These are phyloP conservation scores for Yarrowia hollandica DNA, from an alignment of 805 yeast genomes.

Conservation along the genomic window DNA sequence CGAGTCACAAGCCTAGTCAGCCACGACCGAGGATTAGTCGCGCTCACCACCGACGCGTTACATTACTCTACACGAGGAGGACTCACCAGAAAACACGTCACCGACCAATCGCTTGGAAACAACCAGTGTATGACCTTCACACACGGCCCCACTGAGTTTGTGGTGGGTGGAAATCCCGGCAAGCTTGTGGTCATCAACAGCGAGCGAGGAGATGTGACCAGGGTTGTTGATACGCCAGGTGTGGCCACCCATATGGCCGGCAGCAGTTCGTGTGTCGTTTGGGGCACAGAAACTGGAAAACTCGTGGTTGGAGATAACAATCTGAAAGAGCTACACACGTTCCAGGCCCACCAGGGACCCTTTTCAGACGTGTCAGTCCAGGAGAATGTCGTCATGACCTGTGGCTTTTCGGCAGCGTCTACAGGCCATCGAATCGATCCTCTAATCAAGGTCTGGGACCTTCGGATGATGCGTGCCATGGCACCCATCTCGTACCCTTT, in stretches of 20 bases:
- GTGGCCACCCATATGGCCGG: constrained; percentile 27
- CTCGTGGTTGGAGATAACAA: constrained; percentile 40
- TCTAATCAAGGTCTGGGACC: constrained; percentile 76
- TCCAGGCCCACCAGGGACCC: constrained; percentile 44
- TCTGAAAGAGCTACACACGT: constrained; percentile 38
- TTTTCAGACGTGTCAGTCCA: constrained; percentile 44
- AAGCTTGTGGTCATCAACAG: constrained; percentile 41
- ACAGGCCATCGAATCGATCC: constrained; percentile 68
- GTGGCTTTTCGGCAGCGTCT: constrained; percentile 69
- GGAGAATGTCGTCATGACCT: constrained; percentile 53
- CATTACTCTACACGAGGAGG: constrained; percentile 62
- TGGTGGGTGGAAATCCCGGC: constrained; percentile 40
- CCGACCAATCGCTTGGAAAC: constrained; percentile 37
- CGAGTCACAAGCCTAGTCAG: constrained; percentile 55
- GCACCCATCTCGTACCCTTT: constrained; percentile 86
- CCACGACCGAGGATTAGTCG: constrained; percentile 57
- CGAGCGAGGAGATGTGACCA: constrained; percentile 42
- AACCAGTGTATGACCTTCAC: constrained; percentile 38
- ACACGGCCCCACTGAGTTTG: constrained; percentile 40
- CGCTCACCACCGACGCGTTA: constrained; percentile 54
- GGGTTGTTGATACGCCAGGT: constrained; percentile 35
- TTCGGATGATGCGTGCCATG: constrained; percentile 65
- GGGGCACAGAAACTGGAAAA: constrained; percentile 25
- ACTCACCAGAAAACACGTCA: constrained; percentile 43
- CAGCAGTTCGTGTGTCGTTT: constrained; percentile 27